A percentile compares a stretch with the other conserved stretches of the same genome.
phyloP scores from a whole-genome alignment of 495 filamentous ascomycete genomes.

The Aspergillus sclerotiicarbonarius region DNA sequence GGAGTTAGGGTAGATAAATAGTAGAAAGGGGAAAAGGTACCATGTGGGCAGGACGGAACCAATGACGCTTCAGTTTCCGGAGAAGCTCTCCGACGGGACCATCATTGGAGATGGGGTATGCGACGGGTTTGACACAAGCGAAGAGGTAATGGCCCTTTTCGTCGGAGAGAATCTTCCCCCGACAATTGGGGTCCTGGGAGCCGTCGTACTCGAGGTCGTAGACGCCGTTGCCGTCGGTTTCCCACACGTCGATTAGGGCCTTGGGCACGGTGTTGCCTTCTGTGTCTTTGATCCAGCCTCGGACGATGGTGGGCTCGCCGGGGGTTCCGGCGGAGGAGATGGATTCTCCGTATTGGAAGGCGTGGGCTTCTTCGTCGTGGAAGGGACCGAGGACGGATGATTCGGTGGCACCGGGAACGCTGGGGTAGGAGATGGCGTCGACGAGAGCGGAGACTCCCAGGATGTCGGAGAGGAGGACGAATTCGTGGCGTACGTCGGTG shows the following conservation, averaged over 20 bases:
- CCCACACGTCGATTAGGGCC: constrained; percentile 80
- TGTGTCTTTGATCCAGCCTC: constrained; percentile 65
- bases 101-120: constrained; percentile 78
- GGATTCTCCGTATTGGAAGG: constrained; percentile 63
- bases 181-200: constrained; percentile 62
- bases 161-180: constrained; percentile 66
- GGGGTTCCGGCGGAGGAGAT: constrained; percentile 56
- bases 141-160: constrained; percentile 72
- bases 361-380: constrained; percentile 38
- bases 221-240: constrained; percentile 71
- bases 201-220: constrained; percentile 78
- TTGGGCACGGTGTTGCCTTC: constrained; percentile 58
- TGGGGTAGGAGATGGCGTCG: constrained; percentile 54
- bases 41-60: constrained; percentile 15
- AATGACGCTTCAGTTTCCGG: constrained; percentile 20
- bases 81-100: constrained; percentile 24
- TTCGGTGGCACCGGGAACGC: constrained; percentile 50
- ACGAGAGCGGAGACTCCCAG: constrained; percentile 76
- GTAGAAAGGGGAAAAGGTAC: too few species aligned
- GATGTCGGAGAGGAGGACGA: constrained; percentile 80
- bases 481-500: constrained; percentile 68
- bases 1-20: constrained; percentile 61
- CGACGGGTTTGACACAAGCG: constrained; percentile 71
- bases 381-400: constrained; percentile 81
- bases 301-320: constrained; percentile 53